Conservation (phyloP, 257 asterid genomes). For the Ehretia macrophylla region DNA sequence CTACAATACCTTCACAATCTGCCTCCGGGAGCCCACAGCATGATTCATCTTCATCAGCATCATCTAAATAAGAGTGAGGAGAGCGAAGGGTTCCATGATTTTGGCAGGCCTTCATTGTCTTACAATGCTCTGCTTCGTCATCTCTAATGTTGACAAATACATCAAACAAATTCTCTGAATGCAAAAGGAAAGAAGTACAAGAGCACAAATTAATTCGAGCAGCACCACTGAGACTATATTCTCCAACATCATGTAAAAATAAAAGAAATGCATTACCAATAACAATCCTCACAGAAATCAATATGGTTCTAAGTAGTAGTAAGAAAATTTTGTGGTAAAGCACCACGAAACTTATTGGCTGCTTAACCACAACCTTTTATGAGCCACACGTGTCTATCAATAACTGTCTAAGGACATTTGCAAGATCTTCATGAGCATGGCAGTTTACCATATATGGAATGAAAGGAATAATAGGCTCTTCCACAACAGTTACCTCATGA, state of each 20-base stretch:
- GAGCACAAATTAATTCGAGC: not conserved
- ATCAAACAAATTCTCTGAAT: slow-evolving; percentile 78
- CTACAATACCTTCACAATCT: slow-evolving; percentile 76
- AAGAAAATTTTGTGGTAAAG: too few relatives aligned
- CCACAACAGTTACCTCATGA: too few relatives aligned
- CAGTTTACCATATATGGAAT: too few relatives aligned
- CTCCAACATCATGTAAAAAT: too few relatives aligned
- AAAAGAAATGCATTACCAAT: too few relatives aligned
- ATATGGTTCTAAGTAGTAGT: too few relatives aligned
- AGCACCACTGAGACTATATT: not conserved
- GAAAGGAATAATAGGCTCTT: too few relatives aligned
- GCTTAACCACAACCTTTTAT: too few relatives aligned
- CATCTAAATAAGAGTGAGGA: slow-evolving; percentile 52
- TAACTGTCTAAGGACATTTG: not conserved
- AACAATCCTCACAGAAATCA: too few relatives aligned
- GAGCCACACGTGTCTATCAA: not conserved
- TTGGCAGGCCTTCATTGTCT: slow-evolving; percentile 98
- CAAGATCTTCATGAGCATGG: too few relatives aligned
- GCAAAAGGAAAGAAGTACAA: not conserved
- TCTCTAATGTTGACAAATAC: slow-evolving; percentile 84
- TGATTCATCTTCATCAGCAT: slow-evolving; percentile 29
- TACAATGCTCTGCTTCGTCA: slow-evolving; percentile 97
- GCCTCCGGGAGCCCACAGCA: slow-evolving; percentile 39
- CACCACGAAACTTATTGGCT: too few relatives aligned
- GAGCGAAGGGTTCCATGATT: slow-evolving; percentile 84